Conservation (phyloP, 78 protist species). For the Dictyostelium firmibasis region DNA sequence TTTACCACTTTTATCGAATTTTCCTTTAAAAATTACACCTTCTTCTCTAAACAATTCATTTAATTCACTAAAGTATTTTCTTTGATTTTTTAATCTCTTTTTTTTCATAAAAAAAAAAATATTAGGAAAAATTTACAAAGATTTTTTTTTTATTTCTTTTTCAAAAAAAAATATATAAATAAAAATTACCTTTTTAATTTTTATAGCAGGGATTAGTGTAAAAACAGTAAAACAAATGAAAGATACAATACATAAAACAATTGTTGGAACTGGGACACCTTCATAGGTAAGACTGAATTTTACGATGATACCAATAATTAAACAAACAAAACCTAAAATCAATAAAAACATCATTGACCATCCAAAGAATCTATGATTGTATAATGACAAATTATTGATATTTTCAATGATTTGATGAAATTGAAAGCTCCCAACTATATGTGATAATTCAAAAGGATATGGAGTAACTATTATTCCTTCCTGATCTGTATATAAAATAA, state of each 20-base stretch:
- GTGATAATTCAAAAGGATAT: neutral
- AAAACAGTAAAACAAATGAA: neutral
- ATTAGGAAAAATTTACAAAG: too few species aligned
- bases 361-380: neutral
- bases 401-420: neutral
- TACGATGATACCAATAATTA: neutral
- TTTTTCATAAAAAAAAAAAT: too few species aligned
- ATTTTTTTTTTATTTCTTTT: too few species aligned
- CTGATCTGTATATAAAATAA: neutral
- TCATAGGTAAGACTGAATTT: neutral
- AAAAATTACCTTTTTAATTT: neutral
- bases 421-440: neutral
- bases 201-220: neutral
- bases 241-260: neutral
- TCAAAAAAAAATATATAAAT: too few species aligned
- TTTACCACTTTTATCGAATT: neutral
- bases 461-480: neutral
- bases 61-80: neutral
- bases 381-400: neutral
- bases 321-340: neutral
- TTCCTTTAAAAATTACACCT: neutral
- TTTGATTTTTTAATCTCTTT: neutral
- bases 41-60: neutral
- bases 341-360: neutral
- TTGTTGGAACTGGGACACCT: neutral